Base-by-base conservation (phyloP, 345 rosid genomes). In the Citrus medica region DNA sequence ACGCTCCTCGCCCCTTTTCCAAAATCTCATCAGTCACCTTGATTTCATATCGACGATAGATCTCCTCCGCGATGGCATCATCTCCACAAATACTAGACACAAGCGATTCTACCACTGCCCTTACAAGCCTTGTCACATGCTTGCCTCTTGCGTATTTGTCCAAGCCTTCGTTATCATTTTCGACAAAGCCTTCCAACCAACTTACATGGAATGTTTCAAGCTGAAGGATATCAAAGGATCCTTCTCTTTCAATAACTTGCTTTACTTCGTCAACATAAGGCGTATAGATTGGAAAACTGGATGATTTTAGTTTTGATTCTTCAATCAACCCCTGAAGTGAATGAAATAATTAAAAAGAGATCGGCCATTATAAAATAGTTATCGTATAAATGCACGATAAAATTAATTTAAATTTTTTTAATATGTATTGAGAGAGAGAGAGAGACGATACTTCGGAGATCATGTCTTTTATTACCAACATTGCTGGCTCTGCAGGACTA, bases 181-280 rank as follows among this genome's bases (percentile, higher is more conserved):
- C 38, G 19, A 19, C 70, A 16, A 42, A n/a, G 24, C 66, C 72
- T 22, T 48, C 74, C 59, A 74, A 74, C 82, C 82, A 74, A 40
- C 63, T 60, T 12, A 60, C 63, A 46, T 74, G 33, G 28, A 67
- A 48, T 1, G 65, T 37, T 48, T 79, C 56, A 1, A 74, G 74
- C 16, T 24, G 24, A n/a, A 5, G 9, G 42, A 68, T 68, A 22
- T 7, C 21, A 22, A 58, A 68, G 16, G 82, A 79, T 46, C 46
- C 74, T 68, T 74, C 78, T n/a, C 13, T 68, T 75, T 69, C 28
- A 25, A 74, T 79, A 9, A 79, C 19, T 3, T 40, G 25, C 61
- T 40, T 48, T 32, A 60, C n/a, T 68, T 74, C 82, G 16, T 68
- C 82, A 73, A 27, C 12, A 74, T 24, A 67, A 8, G 82, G 75